Base-by-base conservation (phyloP, 495 filamentous ascomycete genomes). In the Astrothelium macrocarpum region DNA sequence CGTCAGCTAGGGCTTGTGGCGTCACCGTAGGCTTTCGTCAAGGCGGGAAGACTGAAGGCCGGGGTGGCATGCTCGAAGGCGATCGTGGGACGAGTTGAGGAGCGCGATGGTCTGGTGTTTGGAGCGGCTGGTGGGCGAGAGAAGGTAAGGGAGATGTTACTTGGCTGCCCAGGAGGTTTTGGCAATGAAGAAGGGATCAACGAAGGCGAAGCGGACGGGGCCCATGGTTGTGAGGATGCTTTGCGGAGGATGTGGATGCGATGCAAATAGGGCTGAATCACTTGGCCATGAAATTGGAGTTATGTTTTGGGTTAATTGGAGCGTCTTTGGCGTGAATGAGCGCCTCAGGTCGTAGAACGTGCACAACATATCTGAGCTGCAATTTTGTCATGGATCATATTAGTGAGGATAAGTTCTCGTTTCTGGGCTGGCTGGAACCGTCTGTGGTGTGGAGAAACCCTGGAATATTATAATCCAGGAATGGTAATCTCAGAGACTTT, bases 21-120 rank as follows among this genome's bases (percentile, higher is more conserved):
- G 60, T 77, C 70, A 31, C 78, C 81, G 67, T 88, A 85, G 0
- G 80, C 74, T 32, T 77, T 78, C 3, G 77, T 79, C 18, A 63
- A 26, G 4, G 71, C 46, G 2, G 74, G 72, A 2, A 87, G 76
- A 2, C 73, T 66, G 71, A 79, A 82, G 5, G 69, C 60, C 36
- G 66, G 64, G 29, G 84, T 80, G 25, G 85, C 80, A 1, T n/a
- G 72, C 71, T 61, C 77, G 65, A 0, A 85, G 82, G 7, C 79
- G 74, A 0, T 72, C 68, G 16, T 75, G 71, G 58, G 74, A 81
- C 23, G 81, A 81, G 71, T 85, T 88, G 67, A 81, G 78, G 5
- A 89, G 73, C 1, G 85, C 85, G 9, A 80, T 77, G 67, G 88
- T 80, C 31, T 77, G 65, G 70, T 82, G 87, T 10, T 81, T 74